Conservation (phyloP, 2,329 filamentous ascomycete species). For the Cytospora mali region DNA sequence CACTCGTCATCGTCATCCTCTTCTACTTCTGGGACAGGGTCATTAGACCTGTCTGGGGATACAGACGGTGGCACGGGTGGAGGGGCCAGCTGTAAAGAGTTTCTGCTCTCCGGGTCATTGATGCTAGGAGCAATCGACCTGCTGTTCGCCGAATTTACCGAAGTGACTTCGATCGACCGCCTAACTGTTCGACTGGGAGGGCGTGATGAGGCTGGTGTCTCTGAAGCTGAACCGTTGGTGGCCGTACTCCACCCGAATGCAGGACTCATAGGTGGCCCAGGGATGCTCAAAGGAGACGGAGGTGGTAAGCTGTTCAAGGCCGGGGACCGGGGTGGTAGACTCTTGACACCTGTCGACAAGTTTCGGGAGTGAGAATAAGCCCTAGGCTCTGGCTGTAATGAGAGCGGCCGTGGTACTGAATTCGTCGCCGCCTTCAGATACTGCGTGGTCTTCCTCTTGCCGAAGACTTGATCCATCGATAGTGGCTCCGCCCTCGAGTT, state of each 20-base stretch:
- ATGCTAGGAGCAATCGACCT: constrained; percentile 1
- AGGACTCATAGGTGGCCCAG: constrained; percentile 20
- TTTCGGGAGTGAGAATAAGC: constrained; percentile 18
- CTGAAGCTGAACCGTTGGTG: constrained; percentile 14
- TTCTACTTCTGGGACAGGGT: not conserved
- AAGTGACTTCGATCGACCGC: constrained; percentile 19
- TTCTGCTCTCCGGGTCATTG: constrained; percentile 16
- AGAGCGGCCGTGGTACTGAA: constrained; percentile 27
- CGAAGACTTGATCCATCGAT: constrained; percentile 50
- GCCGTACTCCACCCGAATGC: constrained; percentile 26
- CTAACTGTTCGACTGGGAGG: constrained; percentile 20
- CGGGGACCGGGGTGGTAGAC: constrained; percentile 21
- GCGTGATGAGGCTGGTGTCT: constrained; percentile 23
- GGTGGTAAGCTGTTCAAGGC: constrained; percentile 22
- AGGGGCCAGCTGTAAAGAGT: constrained; percentile 12
- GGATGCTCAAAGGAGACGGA: constrained; percentile 26
- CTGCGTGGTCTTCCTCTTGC: constrained; percentile 38
- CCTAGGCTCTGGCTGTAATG: constrained; percentile 6
- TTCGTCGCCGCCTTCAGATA: constrained; percentile 35
- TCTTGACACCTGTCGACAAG: constrained; percentile 15
- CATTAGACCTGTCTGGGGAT: not conserved
- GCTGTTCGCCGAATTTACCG: not conserved
- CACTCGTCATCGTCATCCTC: constrained; percentile 56
- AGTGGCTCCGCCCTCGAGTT: constrained; percentile 55
- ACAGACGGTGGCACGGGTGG: constrained; percentile 10